These are phyloP conservation scores for Backusella australiensis DNA, from an alignment of 192 early-diverging fungal genomes.

Conservation along the genomic window DNA sequence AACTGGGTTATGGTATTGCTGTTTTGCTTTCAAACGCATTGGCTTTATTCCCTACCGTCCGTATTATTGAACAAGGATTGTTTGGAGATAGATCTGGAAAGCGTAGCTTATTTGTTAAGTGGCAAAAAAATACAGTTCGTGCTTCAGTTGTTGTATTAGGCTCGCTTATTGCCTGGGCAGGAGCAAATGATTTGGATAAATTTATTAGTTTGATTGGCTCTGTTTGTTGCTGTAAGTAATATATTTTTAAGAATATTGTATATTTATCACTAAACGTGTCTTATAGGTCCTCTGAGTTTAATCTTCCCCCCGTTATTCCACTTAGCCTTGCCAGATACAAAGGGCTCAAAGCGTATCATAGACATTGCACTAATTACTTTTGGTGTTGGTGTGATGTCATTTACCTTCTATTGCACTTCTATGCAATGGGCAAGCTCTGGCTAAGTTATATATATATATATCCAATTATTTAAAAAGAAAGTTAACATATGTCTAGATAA, in stretches of 20 bases:
- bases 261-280: not conserved
- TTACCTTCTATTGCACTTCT: slow-evolving; percentile 31
- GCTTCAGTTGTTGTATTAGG: slow-evolving; percentile 60
- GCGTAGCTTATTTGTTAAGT: slow-evolving; percentile 58
- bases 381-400: slow-evolving; percentile 48
- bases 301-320: slow-evolving; percentile 89
- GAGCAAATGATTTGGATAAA: slow-evolving; percentile 80
- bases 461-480: not conserved
- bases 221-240: slow-evolving; percentile 56
- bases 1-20: slow-evolving; percentile 83
- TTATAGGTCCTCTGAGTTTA: slow-evolving; percentile 61
- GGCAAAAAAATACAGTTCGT: slow-evolving; percentile 75
- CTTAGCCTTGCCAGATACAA: slow-evolving; percentile 41
- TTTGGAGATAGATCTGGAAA: slow-evolving; percentile 67
- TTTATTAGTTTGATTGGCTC: slow-evolving; percentile 86
- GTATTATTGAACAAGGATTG: slow-evolving; percentile 79
- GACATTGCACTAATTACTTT: slow-evolving; percentile 65
- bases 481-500: not conserved
- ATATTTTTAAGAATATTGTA: not conserved
- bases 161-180: slow-evolving; percentile 66
- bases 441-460: not conserved
- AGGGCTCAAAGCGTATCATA: slow-evolving; percentile 19
- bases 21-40: slow-evolving; percentile 88
- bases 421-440: slow-evolving; percentile 21
- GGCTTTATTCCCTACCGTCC: slow-evolving; percentile 84